These are phyloP conservation scores for Phytophthora vignae DNA, from an alignment of 352 stramenopile species.

Conservation along the genomic window DNA sequence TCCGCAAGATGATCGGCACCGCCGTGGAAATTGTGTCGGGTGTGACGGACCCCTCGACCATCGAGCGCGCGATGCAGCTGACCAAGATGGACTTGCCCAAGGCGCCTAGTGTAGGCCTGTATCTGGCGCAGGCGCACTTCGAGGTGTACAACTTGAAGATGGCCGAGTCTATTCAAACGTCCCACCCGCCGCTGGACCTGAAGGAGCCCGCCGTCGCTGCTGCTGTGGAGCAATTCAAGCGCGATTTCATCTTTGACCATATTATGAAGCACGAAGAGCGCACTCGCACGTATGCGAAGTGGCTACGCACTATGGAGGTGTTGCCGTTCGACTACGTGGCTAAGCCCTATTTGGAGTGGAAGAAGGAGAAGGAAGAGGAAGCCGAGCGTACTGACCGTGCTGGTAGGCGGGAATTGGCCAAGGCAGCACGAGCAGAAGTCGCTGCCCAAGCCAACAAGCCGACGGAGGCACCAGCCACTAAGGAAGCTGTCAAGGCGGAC, in stretches of 20 bases:
- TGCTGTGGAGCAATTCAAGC: slow-evolving; percentile 82
- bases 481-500: neutral
- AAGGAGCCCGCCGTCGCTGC: slow-evolving; percentile 57
- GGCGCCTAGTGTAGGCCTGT: slow-evolving; percentile 86
- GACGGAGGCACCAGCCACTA: neutral
- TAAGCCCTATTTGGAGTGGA: slow-evolving; percentile 73
- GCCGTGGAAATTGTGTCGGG: slow-evolving; percentile 80
- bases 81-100: slow-evolving; percentile 91
- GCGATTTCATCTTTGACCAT: slow-evolving; percentile 78
- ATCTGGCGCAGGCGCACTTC: slow-evolving; percentile 87
- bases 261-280: slow-evolving; percentile 85
- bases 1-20: slow-evolving; percentile 97
- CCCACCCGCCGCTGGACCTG: slow-evolving; percentile 73
- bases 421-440: slow-evolving; percentile 32
- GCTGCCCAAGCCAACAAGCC: slow-evolving; percentile 3
- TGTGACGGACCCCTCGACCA: slow-evolving; percentile 55
- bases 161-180: slow-evolving; percentile 68
- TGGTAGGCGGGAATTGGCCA: slow-evolving; percentile 52
- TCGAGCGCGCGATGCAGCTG: slow-evolving; percentile 65
- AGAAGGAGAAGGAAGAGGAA: slow-evolving; percentile 78
- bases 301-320: slow-evolving; percentile 73
- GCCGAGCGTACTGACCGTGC: slow-evolving; percentile 45
- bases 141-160: slow-evolving; percentile 89
- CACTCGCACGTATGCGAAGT: slow-evolving; percentile 85
- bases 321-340: slow-evolving; percentile 78